Evolutionary conservation across 106 monocot genomes (phyloP), one percentile per base, ranked within the genome.

Genomic region (Apostasia ramifera): DNA sequence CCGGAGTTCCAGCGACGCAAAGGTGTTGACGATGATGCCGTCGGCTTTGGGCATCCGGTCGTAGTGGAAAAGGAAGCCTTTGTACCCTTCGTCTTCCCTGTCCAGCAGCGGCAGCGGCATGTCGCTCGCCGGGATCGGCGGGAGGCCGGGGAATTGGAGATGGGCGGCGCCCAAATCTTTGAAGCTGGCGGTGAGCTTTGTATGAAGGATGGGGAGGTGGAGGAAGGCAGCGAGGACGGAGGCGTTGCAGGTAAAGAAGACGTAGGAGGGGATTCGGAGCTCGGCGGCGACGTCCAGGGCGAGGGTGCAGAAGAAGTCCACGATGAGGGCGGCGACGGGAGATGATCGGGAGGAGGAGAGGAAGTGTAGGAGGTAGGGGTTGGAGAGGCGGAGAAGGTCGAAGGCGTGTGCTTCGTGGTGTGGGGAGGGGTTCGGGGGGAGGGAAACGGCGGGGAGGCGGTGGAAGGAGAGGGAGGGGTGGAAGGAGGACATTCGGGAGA

Each of bases 21-120:
- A 65, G n/a, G 78, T 83, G 77, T 86, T 86, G 40, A 74, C 52
- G 55, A 82, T 61, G 57, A 86, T 77, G 8, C 86, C 82, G 1
- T 79, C 53, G 15, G 72, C 76, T 5, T 70, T 26, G n/a, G 39
- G 38, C 8, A 65, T 0, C 2, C 73, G 66, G 1, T 5, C 47
- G 14, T 6, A 58, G 0, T 2, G 0, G 4, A 61, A 0, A 13
- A 86, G 40, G 26, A 81, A 76, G 3, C 37, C 70, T 15, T 50
- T 42, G 26, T 71, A 75, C 9, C 47, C 40, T 0, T 51, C 63
- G 41, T 77, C 70, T 2, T 57, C 67, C 0, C 77, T 55, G 41
- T 85, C 78, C 3, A 71, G 71, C n/a, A 72, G 42, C 12, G 56
- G 59, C 2, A 43, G 48, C 1, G 71, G 66, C 70, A 85, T 66